Percentiles rank a stretch among this genome's conserved stretches.
These are phyloP conservation scores for Boehmeria nivea DNA, from an alignment of 306 rosid genomes.

Conservation along the genomic window DNA sequence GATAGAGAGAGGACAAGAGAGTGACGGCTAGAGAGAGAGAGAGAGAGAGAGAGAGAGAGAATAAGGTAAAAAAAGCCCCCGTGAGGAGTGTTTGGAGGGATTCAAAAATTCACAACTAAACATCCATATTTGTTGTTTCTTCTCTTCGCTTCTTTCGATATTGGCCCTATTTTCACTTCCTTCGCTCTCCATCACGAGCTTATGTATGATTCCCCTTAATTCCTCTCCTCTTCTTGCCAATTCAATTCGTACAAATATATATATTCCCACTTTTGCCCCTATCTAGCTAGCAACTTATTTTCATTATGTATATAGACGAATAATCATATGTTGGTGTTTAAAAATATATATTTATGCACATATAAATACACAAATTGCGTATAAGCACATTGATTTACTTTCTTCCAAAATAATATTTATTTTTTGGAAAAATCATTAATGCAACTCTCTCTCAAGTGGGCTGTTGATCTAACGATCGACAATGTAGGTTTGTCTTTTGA, in stretches of 20 bases:
- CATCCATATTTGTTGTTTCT: slow-evolving; percentile 53
- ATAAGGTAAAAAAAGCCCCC: slow-evolving; percentile 54
- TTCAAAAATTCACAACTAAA: slow-evolving; percentile 55
- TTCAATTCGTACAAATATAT: slow-evolving; percentile 2
- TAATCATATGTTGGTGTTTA: no score
- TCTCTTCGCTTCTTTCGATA: slow-evolving; percentile 81
- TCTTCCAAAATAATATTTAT: no score
- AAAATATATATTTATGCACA: no score
- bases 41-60: slow-evolving; percentile 2
- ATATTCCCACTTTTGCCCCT: slow-evolving; percentile 36
- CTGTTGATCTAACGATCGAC: no score
- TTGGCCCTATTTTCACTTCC: slow-evolving; percentile 35
- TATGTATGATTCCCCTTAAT: slow-evolving; percentile 26
- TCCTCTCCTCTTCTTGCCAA: slow-evolving; percentile 6
- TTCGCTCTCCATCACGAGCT: slow-evolving; percentile 59
- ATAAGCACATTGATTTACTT: no score
- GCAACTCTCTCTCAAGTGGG: no score
- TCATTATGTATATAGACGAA: no score
- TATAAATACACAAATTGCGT: no score
- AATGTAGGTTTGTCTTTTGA: no score
- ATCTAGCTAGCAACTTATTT: no score
- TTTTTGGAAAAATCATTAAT: no score
- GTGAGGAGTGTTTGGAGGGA: slow-evolving; percentile 99
- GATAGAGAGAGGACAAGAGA: slow-evolving; percentile 15
- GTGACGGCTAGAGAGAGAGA: slow-evolving; percentile 12